Evolutionary conservation across 805 yeast species (phyloP), one percentile per base, ranked within the genome.

Genomic region (Grigorovia yakushimaensis): DNA sequence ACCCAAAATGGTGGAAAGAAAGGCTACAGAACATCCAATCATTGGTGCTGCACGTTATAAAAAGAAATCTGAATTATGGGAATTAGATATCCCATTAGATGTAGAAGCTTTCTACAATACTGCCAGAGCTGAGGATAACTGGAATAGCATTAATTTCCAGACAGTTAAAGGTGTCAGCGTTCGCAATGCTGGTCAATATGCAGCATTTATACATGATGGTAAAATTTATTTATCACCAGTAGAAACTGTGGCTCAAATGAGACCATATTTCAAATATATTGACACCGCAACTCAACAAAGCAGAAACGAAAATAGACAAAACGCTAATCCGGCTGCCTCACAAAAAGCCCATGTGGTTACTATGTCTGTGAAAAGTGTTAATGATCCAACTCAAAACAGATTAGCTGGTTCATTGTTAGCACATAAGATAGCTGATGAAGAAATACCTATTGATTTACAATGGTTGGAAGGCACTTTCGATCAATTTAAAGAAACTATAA

Each of bases 231-330:
- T 91, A 50, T 65, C 77, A 1, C 85, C 91, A 1, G 71, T 89
- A 1, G 75, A 78, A 35, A 73, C 79, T 19, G 77, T 84, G 0
- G 77, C 83, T 0, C 97, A 91, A 63, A 63, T 93, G 50, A 74
- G 96, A 54, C 93, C 97, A 2, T 76, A 77, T 55, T 87, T 93
- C 67, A 76, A 74, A 53, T 86, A 89, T 60, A 78, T 88, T 40
- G 95, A 88, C 60, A 79, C 74, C 39, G 67, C 73, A 47, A 59
- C 66, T 50, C 77, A 73, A 49, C 69, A 69, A 48, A 73, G 67
- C 47, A 74, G 70, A 48, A 68, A 71, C 57, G 59, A 65, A 36
- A 68, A 65, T 44, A 70, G 71, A 42, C 73, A 73, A 39, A 68
- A 70, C 49, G 65, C 60, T 7, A 39, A 36, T 20, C 65, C 66